Conservation (phyloP, 2,329 filamentous ascomycete species). For the Colletotrichum sp. region DNA sequence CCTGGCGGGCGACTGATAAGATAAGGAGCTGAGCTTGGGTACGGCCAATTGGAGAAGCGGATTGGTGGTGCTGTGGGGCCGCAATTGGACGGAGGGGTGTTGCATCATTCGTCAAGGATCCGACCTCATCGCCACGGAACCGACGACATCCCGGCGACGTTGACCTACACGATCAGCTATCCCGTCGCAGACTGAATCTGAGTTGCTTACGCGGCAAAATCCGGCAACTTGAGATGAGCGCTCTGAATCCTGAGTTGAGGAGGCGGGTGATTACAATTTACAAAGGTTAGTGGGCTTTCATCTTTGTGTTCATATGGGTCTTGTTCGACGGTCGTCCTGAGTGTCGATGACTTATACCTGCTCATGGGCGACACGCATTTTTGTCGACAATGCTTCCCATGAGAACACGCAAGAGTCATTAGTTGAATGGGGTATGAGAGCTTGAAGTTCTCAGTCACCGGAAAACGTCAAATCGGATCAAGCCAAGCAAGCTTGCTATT, state of each 20-base stretch:
- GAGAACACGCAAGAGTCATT: not conserved
- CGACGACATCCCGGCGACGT: not conserved
- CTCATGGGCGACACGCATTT: accelerated
- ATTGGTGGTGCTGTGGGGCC: not conserved
- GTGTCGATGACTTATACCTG: not conserved
- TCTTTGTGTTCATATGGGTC: not conserved
- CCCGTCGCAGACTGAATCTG: not conserved
- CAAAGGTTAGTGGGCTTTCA: conserved; percentile 68
- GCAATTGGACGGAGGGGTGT: not conserved
- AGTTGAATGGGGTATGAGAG: accelerated
- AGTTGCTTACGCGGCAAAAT: not conserved
- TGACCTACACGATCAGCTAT: not conserved
- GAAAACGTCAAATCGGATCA: not conserved
- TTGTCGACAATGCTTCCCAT: not conserved
- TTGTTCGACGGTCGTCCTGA: not conserved
- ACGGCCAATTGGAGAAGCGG: not conserved
- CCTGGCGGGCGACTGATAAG: not conserved
- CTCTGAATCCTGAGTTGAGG: conserved; percentile 64
- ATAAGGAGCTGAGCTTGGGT: not conserved
- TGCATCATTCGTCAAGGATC: not conserved
- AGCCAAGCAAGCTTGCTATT: not conserved
- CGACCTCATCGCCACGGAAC: not conserved
- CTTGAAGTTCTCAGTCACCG: not conserved
- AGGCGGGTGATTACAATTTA: conserved; percentile 85
- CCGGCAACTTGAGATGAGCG: not conserved